phyloP scores from a whole-genome alignment of 176 grass and related monocot species.

The Thinopyrum elongatum region DNA sequence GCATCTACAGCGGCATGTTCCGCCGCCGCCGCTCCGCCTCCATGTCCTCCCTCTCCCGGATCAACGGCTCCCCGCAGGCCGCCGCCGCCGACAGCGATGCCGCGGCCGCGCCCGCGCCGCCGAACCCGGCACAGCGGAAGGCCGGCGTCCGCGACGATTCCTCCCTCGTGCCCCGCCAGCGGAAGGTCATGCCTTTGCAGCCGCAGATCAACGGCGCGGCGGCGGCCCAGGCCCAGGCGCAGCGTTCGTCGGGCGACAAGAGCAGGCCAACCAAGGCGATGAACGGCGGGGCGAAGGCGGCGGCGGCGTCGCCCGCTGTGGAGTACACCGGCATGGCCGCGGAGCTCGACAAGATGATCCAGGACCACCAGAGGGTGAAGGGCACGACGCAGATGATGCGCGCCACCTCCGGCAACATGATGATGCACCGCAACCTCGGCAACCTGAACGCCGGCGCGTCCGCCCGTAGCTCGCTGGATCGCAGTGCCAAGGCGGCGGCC shows the following conservation, averaged over 20 bases:
- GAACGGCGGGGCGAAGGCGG: constrained; percentile 23
- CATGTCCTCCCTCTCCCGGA: constrained; percentile 50
- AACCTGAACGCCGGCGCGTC: constrained; percentile 52
- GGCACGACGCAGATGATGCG: constrained; percentile 60
- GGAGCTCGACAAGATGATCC: constrained; percentile 88
- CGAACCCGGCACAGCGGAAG: constrained; percentile 19
- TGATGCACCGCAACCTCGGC: constrained; percentile 85
- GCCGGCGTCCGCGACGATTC: constrained; percentile 21
- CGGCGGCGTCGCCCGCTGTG: not conserved
- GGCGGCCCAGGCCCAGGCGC: not conserved
- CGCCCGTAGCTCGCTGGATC: constrained; percentile 33
- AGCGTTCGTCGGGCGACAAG: not conserved
- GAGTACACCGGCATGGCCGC: constrained; percentile 70
- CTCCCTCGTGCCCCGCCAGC: constrained; percentile 32
- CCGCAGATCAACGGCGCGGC: constrained; percentile 2
- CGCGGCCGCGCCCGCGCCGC: not conserved
- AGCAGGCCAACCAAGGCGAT: not conserved
- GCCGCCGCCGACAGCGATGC: not conserved
- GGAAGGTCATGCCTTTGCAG: not conserved
- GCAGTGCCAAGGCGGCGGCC: not conserved
- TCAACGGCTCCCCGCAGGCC: not conserved
- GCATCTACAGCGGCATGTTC: constrained; percentile 67
- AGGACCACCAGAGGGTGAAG: constrained; percentile 59
- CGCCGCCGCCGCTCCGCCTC: constrained; percentile 64
- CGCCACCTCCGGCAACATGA: constrained; percentile 83